Evolutionary conservation across 495 filamentous ascomycete species (phyloP).

Genomic region (Tuber melanosporum): DNA sequence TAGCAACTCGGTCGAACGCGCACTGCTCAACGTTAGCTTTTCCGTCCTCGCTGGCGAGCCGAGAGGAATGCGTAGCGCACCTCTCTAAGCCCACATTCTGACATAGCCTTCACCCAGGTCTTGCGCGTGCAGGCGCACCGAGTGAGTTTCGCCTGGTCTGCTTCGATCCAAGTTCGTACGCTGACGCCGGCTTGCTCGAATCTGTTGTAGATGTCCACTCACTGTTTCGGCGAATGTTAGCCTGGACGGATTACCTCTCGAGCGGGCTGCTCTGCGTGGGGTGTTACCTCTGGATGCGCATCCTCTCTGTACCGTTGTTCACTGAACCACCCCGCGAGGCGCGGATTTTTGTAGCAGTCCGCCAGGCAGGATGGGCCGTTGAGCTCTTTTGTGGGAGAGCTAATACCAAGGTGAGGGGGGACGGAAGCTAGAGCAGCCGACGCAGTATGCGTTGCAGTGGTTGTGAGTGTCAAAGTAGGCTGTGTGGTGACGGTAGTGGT

Average conservation of each 20-base stretch:
- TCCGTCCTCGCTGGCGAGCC: neutral
- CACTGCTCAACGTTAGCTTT: neutral
- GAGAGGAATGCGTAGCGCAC: neutral
- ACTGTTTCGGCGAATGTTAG: constrained; percentile 7
- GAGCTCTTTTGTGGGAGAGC: neutral
- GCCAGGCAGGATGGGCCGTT: constrained; percentile 10
- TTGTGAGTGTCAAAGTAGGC: neutral
- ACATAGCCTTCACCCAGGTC: constrained; percentile 15
- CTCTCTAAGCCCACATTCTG: constrained; percentile 14
- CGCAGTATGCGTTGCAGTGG: neutral
- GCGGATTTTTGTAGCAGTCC: constrained; percentile 12
- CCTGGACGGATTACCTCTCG: too few species aligned
- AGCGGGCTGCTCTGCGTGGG: too few species aligned
- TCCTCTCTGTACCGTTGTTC: constrained; percentile 8
- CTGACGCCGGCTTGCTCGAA: constrained; percentile 3
- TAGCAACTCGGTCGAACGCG: constrained; percentile 1
- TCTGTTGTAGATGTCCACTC: constrained; percentile 8
- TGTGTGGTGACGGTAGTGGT: neutral
- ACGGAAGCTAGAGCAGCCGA: neutral
- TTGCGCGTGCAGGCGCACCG: constrained; percentile 14
- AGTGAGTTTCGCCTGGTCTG: constrained; percentile 10
- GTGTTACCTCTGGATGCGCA: constrained; percentile 14
- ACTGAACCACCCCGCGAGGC: constrained; percentile 8
- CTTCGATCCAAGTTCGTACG: constrained; percentile 6
- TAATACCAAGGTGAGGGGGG: neutral